phyloP scores from a whole-genome alignment of 495 filamentous ascomycete species.

The Hyaloscypha bicolor region DNA sequence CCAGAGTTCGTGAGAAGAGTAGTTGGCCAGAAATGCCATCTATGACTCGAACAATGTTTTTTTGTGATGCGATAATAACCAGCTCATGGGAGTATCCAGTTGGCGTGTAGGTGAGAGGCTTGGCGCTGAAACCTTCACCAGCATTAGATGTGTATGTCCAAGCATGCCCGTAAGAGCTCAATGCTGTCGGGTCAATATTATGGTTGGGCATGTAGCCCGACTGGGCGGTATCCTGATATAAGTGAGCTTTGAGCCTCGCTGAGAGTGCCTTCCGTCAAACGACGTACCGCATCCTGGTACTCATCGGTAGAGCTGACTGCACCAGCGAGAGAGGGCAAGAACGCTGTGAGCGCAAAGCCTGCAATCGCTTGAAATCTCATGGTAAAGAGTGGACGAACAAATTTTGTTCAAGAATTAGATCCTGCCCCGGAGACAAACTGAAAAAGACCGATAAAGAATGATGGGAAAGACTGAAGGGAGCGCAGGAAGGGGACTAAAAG shows the following conservation, averaged over 20 bases:
- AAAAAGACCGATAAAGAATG: not conserved
- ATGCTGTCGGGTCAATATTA: conserved; percentile 22
- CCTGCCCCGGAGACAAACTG: no score
- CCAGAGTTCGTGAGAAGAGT: conserved; percentile 34
- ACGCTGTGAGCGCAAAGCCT: not conserved
- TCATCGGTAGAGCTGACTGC: conserved; percentile 12
- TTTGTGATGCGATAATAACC: conserved; percentile 39
- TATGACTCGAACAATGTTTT: conserved; percentile 41
- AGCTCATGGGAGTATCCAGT: conserved; percentile 30
- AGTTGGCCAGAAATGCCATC: conserved; percentile 39
- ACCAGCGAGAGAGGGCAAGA: not conserved
- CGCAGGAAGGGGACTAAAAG: not conserved
- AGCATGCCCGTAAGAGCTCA: not conserved
- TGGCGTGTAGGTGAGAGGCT: conserved; percentile 43
- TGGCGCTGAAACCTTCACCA: conserved; percentile 37
- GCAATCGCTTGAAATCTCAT: conserved; percentile 4
- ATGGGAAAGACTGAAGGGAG: not conserved
- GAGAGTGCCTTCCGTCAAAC: no score
- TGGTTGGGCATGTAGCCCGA: conserved; percentile 31
- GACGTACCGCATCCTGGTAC: conserved; percentile 12
- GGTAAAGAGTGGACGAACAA: conserved; percentile 11
- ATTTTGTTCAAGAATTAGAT: not conserved
- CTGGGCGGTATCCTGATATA: conserved; percentile 21
- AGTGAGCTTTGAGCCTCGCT: not conserved
- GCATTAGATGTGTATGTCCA: conserved; percentile 18